Base-by-base conservation (phyloP, 371 early-diverging fungal species). In the Neoconidiobolus thromboides region DNA sequence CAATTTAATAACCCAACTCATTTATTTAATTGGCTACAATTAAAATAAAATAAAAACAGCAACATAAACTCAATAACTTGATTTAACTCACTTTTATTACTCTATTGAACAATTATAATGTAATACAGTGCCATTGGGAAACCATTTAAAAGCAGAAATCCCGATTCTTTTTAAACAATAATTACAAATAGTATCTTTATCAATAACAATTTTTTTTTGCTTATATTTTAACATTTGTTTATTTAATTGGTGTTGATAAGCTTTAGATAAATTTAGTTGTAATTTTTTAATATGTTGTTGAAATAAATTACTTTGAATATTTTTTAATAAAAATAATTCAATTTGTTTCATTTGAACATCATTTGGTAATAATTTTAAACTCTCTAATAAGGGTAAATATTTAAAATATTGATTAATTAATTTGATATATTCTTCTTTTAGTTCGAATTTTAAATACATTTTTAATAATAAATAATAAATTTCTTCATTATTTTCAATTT, bases 141-240 rank as follows among this genome's bases (percentile, higher is more conserved):
- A 86, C 3, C 77, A 77, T 0, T 85, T 84, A 74, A 89, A 85
- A 1, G 85, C 87, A 60, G 80, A 80, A 55, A 80, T 85, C 10
- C 82, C 87, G 52, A 89, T 84, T 40, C 86, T 76, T 61, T 85
- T 85, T 64, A 84, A 76, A 62, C 89, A 89, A 62, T 78, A 77
- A 40, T 82, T 78, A 64, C 89, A 89, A 82, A 86, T 82, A 10
- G 81, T 73, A 60, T 86, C 85, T 39, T 86, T 85, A 1, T 84
- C 79, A 39, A 89, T 80, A 48, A n/a, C 7, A 3, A 58, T 39
- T 15, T 47, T 26, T 40, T 58, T 48, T 3, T 47, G 14, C 36
- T 58, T n/a, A 10, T 36, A 40, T 41, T 46, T 38, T 3, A 39
- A 26, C 2, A 58, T 5, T 38, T 49, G 3, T 14, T 15, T 36